These are phyloP conservation scores for Colletotrichum sp. DNA, from an alignment of 2,329 filamentous ascomycete species.

Conservation along the genomic window DNA sequence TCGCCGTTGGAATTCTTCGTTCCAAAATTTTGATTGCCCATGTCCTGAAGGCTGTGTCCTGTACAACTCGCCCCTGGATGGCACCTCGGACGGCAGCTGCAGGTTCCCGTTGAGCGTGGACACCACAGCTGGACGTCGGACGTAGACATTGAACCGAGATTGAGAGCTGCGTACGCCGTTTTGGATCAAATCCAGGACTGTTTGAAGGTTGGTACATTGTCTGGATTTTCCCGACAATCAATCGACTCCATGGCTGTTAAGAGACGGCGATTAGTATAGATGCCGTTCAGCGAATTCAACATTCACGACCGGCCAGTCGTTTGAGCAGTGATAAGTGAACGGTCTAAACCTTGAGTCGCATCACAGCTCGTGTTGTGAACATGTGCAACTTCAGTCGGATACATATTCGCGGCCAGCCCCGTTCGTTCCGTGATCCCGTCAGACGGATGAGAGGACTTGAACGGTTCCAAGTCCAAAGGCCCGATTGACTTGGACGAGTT, in stretches of 20 bases:
- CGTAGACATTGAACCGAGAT: not conserved
- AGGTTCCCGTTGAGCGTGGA: not conserved
- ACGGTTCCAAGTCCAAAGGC: not conserved
- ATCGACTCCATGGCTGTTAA: fast-evolving
- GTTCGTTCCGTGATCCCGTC: not conserved
- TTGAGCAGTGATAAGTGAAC: fast-evolving
- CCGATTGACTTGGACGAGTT: not conserved
- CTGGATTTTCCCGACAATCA: not conserved
- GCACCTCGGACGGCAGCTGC: not conserved
- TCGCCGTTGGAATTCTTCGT: not conserved
- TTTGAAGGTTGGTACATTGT: no score
- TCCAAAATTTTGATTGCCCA: not conserved
- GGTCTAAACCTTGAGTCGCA: fast-evolving
- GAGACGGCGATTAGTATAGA: fast-evolving
- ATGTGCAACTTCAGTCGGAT: not conserved
- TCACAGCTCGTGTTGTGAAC: not conserved
- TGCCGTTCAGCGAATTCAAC: not conserved
- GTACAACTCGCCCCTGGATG: not conserved
- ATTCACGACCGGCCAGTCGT: not conserved
- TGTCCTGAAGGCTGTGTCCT: not conserved
- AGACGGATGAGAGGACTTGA: not conserved
- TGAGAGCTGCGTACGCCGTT: not conserved
- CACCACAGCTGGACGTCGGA: not conserved
- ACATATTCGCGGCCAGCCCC: not conserved
- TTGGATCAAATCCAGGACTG: not conserved